Conservation (phyloP, 768 basidiomycete species). For the Leucosporidium yakuticum region DNA sequence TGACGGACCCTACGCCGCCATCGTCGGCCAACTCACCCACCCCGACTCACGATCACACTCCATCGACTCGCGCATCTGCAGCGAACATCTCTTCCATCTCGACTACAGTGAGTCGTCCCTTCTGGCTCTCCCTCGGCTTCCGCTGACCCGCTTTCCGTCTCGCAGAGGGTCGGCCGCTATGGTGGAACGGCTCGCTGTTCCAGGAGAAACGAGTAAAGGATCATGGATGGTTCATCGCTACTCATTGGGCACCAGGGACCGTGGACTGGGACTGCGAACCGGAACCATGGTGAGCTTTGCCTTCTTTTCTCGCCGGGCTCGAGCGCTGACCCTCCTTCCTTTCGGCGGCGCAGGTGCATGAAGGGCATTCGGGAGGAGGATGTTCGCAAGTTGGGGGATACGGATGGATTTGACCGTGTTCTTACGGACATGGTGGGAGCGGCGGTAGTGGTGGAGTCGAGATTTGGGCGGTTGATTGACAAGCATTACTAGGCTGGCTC, state of each 20-base stretch:
- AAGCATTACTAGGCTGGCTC: background rate
- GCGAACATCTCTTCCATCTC: background rate
- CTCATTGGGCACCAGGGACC: background rate
- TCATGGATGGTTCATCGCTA: background rate
- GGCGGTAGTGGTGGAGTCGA: background rate
- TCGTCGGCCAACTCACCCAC: conserved; percentile 34
- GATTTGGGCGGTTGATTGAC: background rate
- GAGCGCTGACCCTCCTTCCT: too few species aligned
- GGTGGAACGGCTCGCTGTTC: background rate
- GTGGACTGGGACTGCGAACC: conserved; percentile 1
- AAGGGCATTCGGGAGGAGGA: background rate
- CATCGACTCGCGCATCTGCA: conserved; percentile 13
- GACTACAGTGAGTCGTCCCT: background rate
- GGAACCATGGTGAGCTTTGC: background rate
- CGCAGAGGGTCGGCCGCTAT: background rate
- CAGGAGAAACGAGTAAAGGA: conserved; percentile 1
- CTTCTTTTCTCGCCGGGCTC: too few species aligned
- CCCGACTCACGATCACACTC: conserved; percentile 26
- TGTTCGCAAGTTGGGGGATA: background rate
- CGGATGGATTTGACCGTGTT: background rate
- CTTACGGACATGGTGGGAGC: background rate
- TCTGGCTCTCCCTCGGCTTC: too few species aligned
- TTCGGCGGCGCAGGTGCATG: too few species aligned
- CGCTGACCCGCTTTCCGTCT: too few species aligned
- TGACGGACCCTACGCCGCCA: background rate